These are phyloP conservation scores for Lepidium sativum DNA, from an alignment of 345 rosid genomes.

Conservation along the genomic window DNA sequence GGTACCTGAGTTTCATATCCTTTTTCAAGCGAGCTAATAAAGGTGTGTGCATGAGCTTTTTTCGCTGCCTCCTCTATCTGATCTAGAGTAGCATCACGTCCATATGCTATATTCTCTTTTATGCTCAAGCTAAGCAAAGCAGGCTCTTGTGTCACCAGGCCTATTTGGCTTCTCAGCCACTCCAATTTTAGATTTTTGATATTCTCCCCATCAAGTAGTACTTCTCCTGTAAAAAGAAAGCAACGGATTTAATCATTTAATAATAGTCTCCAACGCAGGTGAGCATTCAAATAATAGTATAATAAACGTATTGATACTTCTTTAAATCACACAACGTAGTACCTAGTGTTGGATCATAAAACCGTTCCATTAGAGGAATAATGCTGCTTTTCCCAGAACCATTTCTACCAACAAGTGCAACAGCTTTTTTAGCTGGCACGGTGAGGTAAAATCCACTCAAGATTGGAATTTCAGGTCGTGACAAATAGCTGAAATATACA, in stretches of 20 bases:
- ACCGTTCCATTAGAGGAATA: conserved; percentile 98
- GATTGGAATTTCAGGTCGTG: conserved; percentile 98
- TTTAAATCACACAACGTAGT: conserved; percentile 17
- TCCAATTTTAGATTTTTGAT: conserved; percentile 80
- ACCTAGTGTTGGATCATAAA: conserved; percentile 99
- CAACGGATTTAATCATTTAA: conserved; percentile 2
- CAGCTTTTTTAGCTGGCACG: conserved; percentile 90
- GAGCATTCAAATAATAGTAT: background rate
- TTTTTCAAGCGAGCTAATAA: conserved; percentile 79
- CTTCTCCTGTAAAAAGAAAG: conserved; percentile 75
- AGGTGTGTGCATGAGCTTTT: conserved; percentile 92
- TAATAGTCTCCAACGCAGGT: conserved; percentile 9
- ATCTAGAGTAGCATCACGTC: conserved; percentile 73
- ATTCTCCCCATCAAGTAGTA: conserved; percentile 94
- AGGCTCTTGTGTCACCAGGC: conserved; percentile 98
- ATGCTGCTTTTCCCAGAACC: conserved; percentile 99
- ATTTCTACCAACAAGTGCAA: conserved; percentile 99
- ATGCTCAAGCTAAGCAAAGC: conserved; percentile 88
- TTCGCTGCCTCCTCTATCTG: conserved; percentile 99
- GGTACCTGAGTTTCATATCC: conserved; percentile 94
- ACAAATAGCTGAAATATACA: conserved; percentile 96
- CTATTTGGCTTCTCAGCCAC: conserved; percentile 95
- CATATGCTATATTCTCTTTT: conserved; percentile 86
- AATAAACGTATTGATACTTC: background rate
- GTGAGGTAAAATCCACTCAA: conserved; percentile 97